Conservation (phyloP, 768 basidiomycete species). For the Peribolospora kevripleyi region DNA sequence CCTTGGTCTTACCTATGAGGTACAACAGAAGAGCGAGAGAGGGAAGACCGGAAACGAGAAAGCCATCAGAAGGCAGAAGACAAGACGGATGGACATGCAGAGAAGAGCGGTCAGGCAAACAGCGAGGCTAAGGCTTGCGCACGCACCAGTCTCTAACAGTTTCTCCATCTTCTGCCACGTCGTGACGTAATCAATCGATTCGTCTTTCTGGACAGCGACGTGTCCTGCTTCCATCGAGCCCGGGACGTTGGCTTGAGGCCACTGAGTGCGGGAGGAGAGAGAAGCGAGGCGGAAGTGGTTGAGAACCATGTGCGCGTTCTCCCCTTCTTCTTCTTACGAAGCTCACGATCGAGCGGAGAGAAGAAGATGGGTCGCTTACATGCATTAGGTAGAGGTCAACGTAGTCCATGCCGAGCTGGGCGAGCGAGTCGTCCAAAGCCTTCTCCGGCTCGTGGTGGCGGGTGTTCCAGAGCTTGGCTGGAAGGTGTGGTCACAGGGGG, state of each 20-base stretch:
- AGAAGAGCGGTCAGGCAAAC: too few species aligned
- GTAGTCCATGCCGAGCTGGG: conserved; percentile 25
- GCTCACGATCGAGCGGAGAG: conserved; percentile 2
- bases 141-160: conserved; percentile 17
- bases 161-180: conserved; percentile 22
- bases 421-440: conserved; percentile 25
- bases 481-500: neutral
- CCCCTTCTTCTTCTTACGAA: conserved; percentile 4
- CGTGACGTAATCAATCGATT: conserved; percentile 20
- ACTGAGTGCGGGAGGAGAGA: conserved; percentile 21
- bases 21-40: neutral
- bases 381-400: conserved; percentile 23
- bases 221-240: neutral
- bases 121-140: neutral
- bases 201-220: conserved; percentile 8
- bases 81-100: too few species aligned
- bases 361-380: neutral
- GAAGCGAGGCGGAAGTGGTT: neutral
- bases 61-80: too few species aligned
- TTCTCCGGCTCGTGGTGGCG: conserved; percentile 17
- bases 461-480: too few species aligned
- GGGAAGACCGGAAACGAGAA: too few species aligned
- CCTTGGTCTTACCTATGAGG: conserved; percentile 24
- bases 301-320: neutral
- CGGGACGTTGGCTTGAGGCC: conserved; percentile 17